These are phyloP conservation scores for Suhomyces canberraensis DNA, from an alignment of 805 yeast genomes.

Conservation along the genomic window DNA sequence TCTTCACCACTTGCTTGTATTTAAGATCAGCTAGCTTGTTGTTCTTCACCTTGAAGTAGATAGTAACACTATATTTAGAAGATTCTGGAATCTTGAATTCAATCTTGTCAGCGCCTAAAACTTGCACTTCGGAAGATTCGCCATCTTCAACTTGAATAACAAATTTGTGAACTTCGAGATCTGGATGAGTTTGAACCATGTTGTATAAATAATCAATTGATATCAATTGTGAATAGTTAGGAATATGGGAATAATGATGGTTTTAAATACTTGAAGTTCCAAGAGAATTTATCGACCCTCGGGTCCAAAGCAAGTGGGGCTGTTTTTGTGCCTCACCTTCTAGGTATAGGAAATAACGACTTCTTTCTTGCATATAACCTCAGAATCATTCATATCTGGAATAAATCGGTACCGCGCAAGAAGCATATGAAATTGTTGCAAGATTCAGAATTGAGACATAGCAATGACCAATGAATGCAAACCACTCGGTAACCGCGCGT, in stretches of 20 bases:
- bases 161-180: conserved; percentile 31
- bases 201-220: too few relatives aligned
- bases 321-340: background rate
- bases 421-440: background rate
- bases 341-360: too few relatives aligned
- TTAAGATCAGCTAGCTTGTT: conserved; percentile 26
- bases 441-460: too few relatives aligned
- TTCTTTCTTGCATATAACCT: too few relatives aligned
- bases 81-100: conserved; percentile 35
- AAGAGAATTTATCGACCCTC: too few relatives aligned
- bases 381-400: background rate
- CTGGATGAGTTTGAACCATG: conserved; percentile 25
- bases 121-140: conserved; percentile 21
- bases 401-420: background rate
- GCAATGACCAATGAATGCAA: too few relatives aligned
- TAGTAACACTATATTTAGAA: conserved; percentile 29
- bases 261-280: background rate
- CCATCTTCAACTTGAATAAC: conserved; percentile 29
- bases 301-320: background rate
- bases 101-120: conserved; percentile 26
- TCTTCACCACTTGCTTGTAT: conserved; percentile 35
- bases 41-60: conserved; percentile 31
- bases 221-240: too few relatives aligned
- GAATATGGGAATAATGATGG: background rate
- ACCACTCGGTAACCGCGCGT: too few relatives aligned